phyloP scores from a whole-genome alignment of 2,329 filamentous ascomycete species.

The Pseudopithomyces chartarum region DNA sequence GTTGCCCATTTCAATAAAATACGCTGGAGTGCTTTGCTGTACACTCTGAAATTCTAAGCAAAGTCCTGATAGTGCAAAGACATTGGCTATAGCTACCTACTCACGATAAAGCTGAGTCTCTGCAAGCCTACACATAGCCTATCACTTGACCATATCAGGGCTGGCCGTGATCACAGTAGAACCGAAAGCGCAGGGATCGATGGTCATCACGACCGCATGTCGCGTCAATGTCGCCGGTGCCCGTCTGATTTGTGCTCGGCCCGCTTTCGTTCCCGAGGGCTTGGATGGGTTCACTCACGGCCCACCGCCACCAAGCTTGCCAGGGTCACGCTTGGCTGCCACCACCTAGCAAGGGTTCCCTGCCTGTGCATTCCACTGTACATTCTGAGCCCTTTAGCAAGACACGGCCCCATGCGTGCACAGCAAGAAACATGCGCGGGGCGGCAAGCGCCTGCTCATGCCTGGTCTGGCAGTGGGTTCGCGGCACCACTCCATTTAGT shows the following conservation, averaged over 20 bases:
- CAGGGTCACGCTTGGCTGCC: constrained; percentile 2
- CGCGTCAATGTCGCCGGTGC: constrained; percentile 31
- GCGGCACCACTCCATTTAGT: constrained; percentile 26
- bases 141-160: constrained; percentile 7
- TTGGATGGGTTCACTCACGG: constrained; percentile 32
- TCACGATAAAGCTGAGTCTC: background rate
- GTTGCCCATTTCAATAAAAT: constrained; percentile 16
- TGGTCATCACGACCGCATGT: constrained; percentile 19
- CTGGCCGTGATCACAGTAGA: constrained; percentile 14
- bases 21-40: background rate
- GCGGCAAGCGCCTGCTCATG: constrained; percentile 35
- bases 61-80: constrained; percentile 6
- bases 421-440: constrained; percentile 40
- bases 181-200: constrained; percentile 21
- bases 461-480: constrained; percentile 13
- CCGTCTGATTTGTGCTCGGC: constrained; percentile 40
- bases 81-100: background rate
- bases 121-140: constrained; percentile 18
- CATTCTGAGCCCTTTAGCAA: constrained; percentile 28
- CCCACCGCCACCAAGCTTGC: constrained; percentile 20
- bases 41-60: background rate
- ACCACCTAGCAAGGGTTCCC: constrained; percentile 11
- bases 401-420: constrained; percentile 34
- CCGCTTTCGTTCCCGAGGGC: constrained; percentile 40
- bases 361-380: constrained; percentile 22